Base-by-base conservation (phyloP, 805 yeast species). In the Candida saitoana region DNA sequence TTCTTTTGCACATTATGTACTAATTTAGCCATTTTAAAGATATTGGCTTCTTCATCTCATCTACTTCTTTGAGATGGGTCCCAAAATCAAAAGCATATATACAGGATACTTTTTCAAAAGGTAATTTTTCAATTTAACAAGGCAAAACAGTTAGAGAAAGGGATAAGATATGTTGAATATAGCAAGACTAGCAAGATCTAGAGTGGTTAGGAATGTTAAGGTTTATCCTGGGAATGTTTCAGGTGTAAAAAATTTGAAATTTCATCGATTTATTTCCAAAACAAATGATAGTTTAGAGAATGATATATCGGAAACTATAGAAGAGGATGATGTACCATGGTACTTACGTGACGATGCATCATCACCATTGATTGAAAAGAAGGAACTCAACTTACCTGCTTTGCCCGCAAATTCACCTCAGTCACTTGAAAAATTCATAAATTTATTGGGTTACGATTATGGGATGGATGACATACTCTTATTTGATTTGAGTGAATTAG, bases 1-100 rank as follows among this genome's bases (percentile, higher is more conserved):
- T 88, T 93, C 71, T 95, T 93, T 63, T 91, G 97, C 8, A 91
- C 82, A 57, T 88, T 86, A 61, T 90, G 97, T 9, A 85, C 91
- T 25, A 85, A 67, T 49, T 83, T 84, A 27, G 84, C 84, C 95
- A 87, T 87, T 18, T 9, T 43, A 20, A 11, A 9, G n/a, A n/a
- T n/a, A n/a, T n/a, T n/a, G n/a, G n/a, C n/a, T n/a, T n/a, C n/a
- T n/a, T n/a, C n/a, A n/a, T n/a, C n/a, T n/a, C n/a, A n/a, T n/a
- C n/a, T n/a, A 16, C 4, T 32, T 33, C 14, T 18, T 33, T 33
- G 36, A 16, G 22, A 33, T 33, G 37, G 32, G 32, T 29, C 32
- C 7, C n/a, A 14, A 29, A 11, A 11, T 29, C 32, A 29, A 29
- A 11, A 9, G 16, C 16, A 6, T 9, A 9, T 22, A 14, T 29